Evolutionary conservation across 306 rosid species (phyloP).

Genomic region (Erythrophleum fordii): DNA sequence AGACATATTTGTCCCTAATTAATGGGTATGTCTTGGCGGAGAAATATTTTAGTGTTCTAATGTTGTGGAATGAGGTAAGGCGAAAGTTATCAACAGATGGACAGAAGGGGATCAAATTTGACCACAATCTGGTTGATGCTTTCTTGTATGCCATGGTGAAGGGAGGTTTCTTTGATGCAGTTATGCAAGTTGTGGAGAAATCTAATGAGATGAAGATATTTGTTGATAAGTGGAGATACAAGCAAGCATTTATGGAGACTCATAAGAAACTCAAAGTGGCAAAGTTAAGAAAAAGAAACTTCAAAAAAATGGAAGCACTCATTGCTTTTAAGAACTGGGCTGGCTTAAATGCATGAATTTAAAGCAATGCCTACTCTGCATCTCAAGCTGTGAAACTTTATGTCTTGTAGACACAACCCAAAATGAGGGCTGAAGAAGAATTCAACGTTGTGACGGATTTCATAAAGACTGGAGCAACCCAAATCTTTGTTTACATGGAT

Average conservation of each 20-base stretch:
- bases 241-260: constrained; percentile 95
- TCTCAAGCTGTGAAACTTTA: constrained; percentile 23
- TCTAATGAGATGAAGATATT: constrained; percentile 81
- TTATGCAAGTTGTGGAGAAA: constrained; percentile 95
- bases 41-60: constrained; percentile 81
- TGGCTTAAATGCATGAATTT: constrained; percentile 73
- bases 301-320: constrained; percentile 83
- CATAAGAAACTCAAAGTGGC: constrained; percentile 89
- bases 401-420: constrained; percentile 26
- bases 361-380: constrained; percentile 17
- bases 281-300: constrained; percentile 72
- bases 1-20: constrained; percentile 84
- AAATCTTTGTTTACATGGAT: constrained; percentile 14
- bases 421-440: constrained; percentile 31
- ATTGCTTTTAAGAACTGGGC: constrained; percentile 97
- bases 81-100: constrained; percentile 65
- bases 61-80: constrained; percentile 93
- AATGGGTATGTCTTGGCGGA: constrained; percentile 79
- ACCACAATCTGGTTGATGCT: constrained; percentile 80
- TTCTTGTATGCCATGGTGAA: constrained; percentile 88
- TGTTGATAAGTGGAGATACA: constrained; percentile 97
- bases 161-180: constrained; percentile 97
- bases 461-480: constrained; percentile 19
- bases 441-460: constrained; percentile 19
- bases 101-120: constrained; percentile 69